phyloP scores from a whole-genome alignment of 805 yeast genomes.

The Yamadazyma olivae region DNA sequence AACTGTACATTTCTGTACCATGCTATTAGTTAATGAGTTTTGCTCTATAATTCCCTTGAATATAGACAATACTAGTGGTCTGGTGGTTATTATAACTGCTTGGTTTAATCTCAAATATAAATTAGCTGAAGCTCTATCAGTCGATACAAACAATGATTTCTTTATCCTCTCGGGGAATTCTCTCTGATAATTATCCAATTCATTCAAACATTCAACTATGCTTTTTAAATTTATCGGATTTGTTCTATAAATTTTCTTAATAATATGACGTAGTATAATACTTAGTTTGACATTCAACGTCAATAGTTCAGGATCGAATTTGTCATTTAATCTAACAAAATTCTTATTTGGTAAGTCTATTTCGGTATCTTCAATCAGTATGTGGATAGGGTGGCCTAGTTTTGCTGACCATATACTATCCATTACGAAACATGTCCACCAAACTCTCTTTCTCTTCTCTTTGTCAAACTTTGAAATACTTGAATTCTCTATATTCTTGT shows the following conservation, averaged over 20 bases:
- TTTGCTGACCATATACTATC: conserved; percentile 37
- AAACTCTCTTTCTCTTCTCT: conserved; percentile 32
- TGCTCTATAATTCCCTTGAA: conserved; percentile 16
- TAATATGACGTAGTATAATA: conserved; percentile 31
- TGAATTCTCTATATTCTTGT: conserved; percentile 16
- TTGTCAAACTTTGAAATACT: not conserved
- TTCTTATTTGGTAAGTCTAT: conserved; percentile 29
- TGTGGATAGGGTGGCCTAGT: conserved; percentile 33
- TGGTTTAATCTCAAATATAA: conserved; percentile 33
- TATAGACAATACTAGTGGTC: conserved; percentile 29
- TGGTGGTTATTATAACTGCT: conserved; percentile 26
- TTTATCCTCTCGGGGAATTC: conserved; percentile 26
- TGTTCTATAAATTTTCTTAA: conserved; percentile 23
- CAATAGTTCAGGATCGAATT: conserved; percentile 24
- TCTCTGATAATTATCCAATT: conserved; percentile 32
- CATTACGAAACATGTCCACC: conserved; percentile 39
- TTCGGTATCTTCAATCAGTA: conserved; percentile 37
- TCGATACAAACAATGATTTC: conserved; percentile 15
- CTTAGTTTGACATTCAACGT: conserved; percentile 34
- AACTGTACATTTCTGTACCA: conserved; percentile 24
- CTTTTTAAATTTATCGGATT: conserved; percentile 30
- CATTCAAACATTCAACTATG: conserved; percentile 33
- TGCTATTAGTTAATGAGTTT: conserved; percentile 9
- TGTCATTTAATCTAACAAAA: conserved; percentile 18
- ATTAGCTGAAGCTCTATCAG: conserved; percentile 23